Percentiles rank a stretch among this genome's conserved stretches.
These are phyloP conservation scores for Trichomonascus vanleenenianus DNA, from an alignment of 805 yeast species.

Conservation along the genomic window DNA sequence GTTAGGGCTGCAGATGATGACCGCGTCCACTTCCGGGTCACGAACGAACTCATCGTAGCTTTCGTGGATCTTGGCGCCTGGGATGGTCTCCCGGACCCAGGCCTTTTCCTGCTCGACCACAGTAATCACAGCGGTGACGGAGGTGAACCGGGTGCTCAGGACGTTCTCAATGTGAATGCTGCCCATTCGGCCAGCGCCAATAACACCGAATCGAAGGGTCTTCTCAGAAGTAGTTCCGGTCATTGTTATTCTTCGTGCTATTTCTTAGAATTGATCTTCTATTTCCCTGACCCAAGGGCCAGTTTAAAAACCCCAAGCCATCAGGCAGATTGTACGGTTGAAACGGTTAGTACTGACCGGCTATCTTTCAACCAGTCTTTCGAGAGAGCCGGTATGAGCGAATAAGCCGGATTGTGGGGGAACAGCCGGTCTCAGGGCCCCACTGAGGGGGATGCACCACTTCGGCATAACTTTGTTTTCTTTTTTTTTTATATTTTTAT, in stretches of 20 bases:
- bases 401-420: no score
- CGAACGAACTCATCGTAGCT: slow-evolving; percentile 9
- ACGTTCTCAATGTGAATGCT: slow-evolving; percentile 12
- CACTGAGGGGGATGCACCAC: no score
- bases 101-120: slow-evolving; percentile 8
- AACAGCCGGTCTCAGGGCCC: no score
- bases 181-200: slow-evolving; percentile 17
- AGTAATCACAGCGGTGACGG: slow-evolving; percentile 12
- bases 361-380: no score
- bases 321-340: no score
- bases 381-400: no score
- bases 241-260: background rate
- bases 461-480: no score
- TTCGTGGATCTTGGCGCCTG: slow-evolving; percentile 4
- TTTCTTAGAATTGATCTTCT: no score
- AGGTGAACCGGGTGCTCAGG: slow-evolving; percentile 2
- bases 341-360: no score
- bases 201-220: slow-evolving; percentile 8
- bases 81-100: slow-evolving; percentile 7
- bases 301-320: no score
- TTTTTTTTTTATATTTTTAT: no score
- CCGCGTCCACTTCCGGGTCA: slow-evolving; percentile 6
- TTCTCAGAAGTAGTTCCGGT: slow-evolving; percentile 1
- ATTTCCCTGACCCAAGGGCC: no score
- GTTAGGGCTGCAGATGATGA: slow-evolving; percentile 11